Evolutionary conservation across 805 yeast genomes (phyloP), one percentile per base, ranked within the genome.

Genomic region (Barnettozyma pratensis): DNA sequence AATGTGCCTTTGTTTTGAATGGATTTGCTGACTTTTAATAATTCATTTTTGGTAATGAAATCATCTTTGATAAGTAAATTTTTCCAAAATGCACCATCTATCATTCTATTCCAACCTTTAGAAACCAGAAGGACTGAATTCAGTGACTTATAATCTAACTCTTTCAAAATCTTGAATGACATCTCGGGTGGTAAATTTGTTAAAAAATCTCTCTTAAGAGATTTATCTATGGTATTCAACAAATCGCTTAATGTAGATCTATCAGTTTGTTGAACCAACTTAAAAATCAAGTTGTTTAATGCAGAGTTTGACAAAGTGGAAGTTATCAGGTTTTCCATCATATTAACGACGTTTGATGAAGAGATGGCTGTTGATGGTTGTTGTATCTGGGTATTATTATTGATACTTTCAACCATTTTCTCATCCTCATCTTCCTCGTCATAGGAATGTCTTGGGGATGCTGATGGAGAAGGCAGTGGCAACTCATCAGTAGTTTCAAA

Each of bases 161-260:
- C 75, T 3, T 76, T 68, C 45, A 94, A 70, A 8, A 94, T 81
- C 41, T 80, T 76, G 54, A 78, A 70, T 2, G 87, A 67, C 9
- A 94, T 71, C 61, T 94, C 98, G 0, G 78, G 59, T 0, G 99
- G 99, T 31, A 94, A 68, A 42, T 76, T 68, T 10, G 80, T 62
- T 8, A 92, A 63, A 38, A 94, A 66, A 59, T 94, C 98, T 59
- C 92, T 78, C 55, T 80, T 78, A 59, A 94, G 73, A 9, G 81
- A 75, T 6, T 68, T 63, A 30, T 74, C 74, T 11, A 87, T 70
- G 3, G 75, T 57, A 11, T 75, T 73, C 31, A 76, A 73, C 45
- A 89, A 65, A 10, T 83, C 71, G 42, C 89, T 81, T 45, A 89
- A 70, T 5, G 87, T 73, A 19, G 76, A 62, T 45, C 94, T 71